phyloP scores from a whole-genome alignment of 768 basidiomycete species.

The Russula griseocarnosa region DNA sequence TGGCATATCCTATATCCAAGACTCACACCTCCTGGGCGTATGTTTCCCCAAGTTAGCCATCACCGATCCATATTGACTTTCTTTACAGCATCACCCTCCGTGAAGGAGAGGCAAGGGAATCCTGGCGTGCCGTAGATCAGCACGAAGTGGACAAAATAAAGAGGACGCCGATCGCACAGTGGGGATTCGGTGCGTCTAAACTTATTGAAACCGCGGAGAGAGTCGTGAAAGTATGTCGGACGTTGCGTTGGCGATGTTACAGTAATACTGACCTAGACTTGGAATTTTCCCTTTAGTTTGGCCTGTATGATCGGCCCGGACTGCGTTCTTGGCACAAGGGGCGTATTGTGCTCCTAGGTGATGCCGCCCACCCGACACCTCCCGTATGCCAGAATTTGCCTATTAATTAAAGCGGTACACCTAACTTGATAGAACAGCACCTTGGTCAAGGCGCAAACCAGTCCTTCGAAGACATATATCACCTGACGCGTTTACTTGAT shows the following conservation, averaged over 20 bases:
- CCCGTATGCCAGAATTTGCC: conserved; percentile 34
- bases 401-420: neutral
- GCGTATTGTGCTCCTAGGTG: conserved; percentile 43
- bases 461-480: conserved; percentile 43
- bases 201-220: conserved; percentile 31
- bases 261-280: neutral
- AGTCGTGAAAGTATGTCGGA: conserved; percentile 33
- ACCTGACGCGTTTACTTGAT: conserved; percentile 36
- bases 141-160: conserved; percentile 31
- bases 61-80: neutral
- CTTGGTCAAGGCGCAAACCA: conserved; percentile 48
- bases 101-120: conserved; percentile 41
- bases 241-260: neutral
- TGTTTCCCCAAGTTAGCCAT: conserved; percentile 13
- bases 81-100: conserved; percentile 35
- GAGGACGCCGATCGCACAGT: conserved; percentile 28
- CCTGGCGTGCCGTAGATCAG: conserved; percentile 40
- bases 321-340: conserved; percentile 41
- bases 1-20: conserved; percentile 37
- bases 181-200: conserved; percentile 32
- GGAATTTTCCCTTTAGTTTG: conserved; percentile 34
- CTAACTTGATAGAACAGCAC: conserved; percentile 35
- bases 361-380: conserved; percentile 46
- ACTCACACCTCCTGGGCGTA: conserved; percentile 40
- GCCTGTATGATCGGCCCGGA: conserved; percentile 44